Evolutionary conservation across 148 eudicot genomes (phyloP).

Genomic region (Silene conica): DNA sequence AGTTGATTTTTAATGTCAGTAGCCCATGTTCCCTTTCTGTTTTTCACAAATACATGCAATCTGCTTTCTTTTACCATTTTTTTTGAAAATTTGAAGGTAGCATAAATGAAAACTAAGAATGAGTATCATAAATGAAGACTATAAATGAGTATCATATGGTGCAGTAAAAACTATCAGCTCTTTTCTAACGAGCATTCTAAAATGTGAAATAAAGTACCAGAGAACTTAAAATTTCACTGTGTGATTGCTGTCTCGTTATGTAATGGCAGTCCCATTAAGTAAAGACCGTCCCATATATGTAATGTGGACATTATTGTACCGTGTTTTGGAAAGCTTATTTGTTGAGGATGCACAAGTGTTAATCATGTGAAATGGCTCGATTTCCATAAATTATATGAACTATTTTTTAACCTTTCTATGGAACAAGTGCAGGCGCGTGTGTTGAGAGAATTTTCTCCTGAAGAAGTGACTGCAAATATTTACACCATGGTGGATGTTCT

Average conservation of each 20-base stretch:
- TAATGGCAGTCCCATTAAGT: background rate
- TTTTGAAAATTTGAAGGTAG: background rate
- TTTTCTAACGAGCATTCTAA: background rate
- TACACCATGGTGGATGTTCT: constrained; percentile 97
- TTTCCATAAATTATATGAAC: background rate
- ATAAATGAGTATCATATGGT: background rate
- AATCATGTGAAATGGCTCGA: background rate
- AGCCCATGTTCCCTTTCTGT: background rate
- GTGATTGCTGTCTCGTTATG: background rate
- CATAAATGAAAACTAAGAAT: background rate
- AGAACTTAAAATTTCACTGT: background rate
- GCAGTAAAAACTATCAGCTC: background rate
- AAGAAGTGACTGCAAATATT: constrained; percentile 96
- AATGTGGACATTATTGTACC: background rate
- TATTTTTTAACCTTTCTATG: constrained; percentile 6
- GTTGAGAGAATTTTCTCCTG: constrained; percentile 90
- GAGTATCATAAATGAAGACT: background rate
- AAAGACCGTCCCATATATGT: background rate
- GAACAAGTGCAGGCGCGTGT: constrained; percentile 62
- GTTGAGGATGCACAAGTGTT: constrained; percentile 10
- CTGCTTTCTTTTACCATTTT: too few species aligned
- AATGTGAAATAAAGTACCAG: background rate
- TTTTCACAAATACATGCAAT: too few species aligned
- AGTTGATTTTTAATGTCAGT: background rate
- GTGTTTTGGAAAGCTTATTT: background rate